Evolutionary conservation across 1,284 basidiomycete genomes (phyloP).

Genomic region (Stygiomarasmius scandens): DNA sequence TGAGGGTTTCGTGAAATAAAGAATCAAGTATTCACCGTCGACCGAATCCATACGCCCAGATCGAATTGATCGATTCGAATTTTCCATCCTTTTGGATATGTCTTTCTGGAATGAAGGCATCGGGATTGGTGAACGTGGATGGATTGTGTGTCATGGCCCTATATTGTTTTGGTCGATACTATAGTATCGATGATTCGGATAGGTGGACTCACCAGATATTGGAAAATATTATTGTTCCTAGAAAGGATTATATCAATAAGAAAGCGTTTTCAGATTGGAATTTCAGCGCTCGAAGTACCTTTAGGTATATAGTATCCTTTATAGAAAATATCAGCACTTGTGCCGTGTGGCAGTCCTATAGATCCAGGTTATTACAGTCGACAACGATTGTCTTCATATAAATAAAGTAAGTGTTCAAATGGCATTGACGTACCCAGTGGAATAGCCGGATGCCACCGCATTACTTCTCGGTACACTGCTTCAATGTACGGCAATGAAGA

Average conservation of each 20-base stretch:
- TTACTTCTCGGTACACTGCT: constrained; percentile 30
- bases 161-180: background rate
- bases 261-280: background rate
- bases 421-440: constrained; percentile 10
- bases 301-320: constrained; percentile 4
- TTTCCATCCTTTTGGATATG: background rate
- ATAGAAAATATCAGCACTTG: background rate
- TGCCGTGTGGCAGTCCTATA: background rate
- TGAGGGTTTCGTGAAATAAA: too few relatives aligned
- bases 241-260: background rate
- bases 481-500: constrained; percentile 29
- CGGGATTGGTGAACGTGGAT: background rate
- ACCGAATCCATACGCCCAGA: background rate
- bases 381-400: too few relatives aligned
- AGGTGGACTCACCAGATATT: constrained; percentile 7
- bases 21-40: background rate
- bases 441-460: constrained; percentile 25
- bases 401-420: too few relatives aligned
- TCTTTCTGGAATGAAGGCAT: background rate
- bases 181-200: too few relatives aligned
- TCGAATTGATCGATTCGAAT: background rate
- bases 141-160: background rate
- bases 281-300: background rate
- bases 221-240: constrained; percentile 3
- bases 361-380: too few relatives aligned